Conservation (phyloP, 805 yeast genomes). For the Yarrowia yakushimensis region DNA sequence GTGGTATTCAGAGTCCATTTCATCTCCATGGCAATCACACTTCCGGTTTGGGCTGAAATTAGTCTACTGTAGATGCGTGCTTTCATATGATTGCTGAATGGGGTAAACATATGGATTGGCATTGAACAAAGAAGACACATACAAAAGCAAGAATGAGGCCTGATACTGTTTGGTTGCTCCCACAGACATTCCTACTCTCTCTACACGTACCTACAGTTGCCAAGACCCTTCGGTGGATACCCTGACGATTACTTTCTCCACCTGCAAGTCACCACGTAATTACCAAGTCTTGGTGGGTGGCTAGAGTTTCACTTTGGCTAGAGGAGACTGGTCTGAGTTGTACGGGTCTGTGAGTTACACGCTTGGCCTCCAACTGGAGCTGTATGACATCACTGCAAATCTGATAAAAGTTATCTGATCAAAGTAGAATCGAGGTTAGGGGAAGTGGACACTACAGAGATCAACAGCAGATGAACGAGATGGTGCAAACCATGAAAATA, state of each 20-base stretch:
- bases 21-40: neutral
- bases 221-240: too few relatives aligned
- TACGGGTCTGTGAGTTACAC: neutral
- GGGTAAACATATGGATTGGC: slow-evolving; percentile 3
- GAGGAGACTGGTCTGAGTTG: neutral
- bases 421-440: neutral
- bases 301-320: neutral
- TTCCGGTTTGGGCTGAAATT: slow-evolving; percentile 6
- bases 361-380: neutral
- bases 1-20: neutral
- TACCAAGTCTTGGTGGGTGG: too few relatives aligned
- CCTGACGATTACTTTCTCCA: neutral
- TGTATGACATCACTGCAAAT: neutral
- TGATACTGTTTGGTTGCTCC: too few relatives aligned
- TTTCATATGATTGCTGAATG: slow-evolving; percentile 3
- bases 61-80: neutral
- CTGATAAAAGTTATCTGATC: neutral
- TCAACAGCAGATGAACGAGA: too few relatives aligned
- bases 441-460: neutral
- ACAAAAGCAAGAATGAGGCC: neutral
- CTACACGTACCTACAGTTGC: too few relatives aligned
- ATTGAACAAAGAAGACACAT: neutral
- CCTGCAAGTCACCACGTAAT: too few relatives aligned
- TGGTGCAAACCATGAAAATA: too few relatives aligned
- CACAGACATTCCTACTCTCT: too few relatives aligned